Conservation (phyloP, 169 alveolate species). For the Neospora caninum region DNA sequence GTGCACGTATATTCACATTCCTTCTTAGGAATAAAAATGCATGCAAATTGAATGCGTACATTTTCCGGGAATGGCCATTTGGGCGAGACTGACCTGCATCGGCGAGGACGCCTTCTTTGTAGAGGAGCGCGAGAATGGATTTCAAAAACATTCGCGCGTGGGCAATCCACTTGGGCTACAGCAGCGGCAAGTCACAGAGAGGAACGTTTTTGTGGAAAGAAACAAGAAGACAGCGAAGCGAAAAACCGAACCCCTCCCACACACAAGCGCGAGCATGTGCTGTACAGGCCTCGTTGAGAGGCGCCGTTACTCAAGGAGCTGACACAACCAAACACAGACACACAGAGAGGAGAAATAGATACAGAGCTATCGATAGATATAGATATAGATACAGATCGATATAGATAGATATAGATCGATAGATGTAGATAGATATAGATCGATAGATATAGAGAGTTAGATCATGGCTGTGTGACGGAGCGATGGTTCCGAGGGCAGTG, state of each 20-base stretch:
- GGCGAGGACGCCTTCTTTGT: constrained; percentile 39
- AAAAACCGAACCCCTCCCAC: no score
- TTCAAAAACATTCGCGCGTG: constrained; percentile 1
- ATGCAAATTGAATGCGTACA: not conserved
- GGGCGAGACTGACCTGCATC: not conserved
- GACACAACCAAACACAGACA: no score
- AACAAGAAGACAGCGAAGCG: no score
- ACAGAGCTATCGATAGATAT: not conserved
- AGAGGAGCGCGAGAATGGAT: constrained; percentile 15
- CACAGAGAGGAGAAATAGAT: no score
- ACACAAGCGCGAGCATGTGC: no score
- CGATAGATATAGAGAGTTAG: no score
- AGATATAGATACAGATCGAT: not conserved
- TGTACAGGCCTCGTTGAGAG: no score
- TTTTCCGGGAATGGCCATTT: not conserved
- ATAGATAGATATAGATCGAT: no score
- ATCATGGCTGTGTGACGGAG: no score
- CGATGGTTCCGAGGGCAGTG: no score
- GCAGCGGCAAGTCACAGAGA: not conserved
- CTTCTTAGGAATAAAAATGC: not conserved
- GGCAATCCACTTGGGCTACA: constrained; percentile 40
- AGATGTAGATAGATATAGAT: not conserved
- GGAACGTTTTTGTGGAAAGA: not conserved
- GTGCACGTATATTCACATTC: not conserved
- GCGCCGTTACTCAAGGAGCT: no score